These are phyloP conservation scores for Diaporthe amygdali DNA, from an alignment of 2,329 filamentous ascomycete species.

Conservation along the genomic window DNA sequence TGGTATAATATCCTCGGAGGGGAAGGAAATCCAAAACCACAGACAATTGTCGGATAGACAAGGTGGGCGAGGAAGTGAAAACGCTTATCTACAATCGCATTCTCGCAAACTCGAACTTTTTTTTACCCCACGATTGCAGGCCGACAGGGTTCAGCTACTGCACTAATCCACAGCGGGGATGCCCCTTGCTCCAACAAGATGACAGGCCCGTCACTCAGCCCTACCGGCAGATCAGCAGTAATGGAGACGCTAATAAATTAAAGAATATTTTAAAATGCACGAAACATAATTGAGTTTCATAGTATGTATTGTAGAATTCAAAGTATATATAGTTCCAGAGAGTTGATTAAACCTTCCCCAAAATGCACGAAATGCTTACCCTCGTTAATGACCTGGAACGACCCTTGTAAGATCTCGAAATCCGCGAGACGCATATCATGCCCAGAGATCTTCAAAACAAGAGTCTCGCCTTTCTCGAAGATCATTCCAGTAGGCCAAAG, in stretches of 20 bases:
- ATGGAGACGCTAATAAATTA: background rate
- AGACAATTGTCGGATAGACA: background rate
- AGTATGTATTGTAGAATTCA: no score
- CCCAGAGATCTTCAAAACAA: background rate
- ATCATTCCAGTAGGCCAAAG: background rate
- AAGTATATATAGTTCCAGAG: no score
- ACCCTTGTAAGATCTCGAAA: background rate
- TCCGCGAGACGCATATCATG: background rate
- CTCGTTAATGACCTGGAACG: background rate
- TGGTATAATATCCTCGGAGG: background rate
- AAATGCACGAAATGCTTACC: background rate
- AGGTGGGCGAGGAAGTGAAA: background rate
- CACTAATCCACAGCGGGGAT: background rate
- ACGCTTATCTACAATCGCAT: background rate
- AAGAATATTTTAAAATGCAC: no score
- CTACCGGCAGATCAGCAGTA: slow-evolving; percentile 10
- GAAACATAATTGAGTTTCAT: no score
- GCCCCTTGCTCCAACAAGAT: background rate
- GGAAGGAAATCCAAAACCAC: background rate
- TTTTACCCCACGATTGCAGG: slow-evolving; percentile 1
- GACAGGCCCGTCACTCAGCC: slow-evolving; percentile 11
- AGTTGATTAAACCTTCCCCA: background rate
- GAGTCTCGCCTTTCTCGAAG: background rate
- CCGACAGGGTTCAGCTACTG: background rate
- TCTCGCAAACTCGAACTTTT: slow-evolving; percentile 6